Evolutionary conservation across 495 filamentous ascomycete genomes (phyloP).

Genomic region (Xylaria acuta): DNA sequence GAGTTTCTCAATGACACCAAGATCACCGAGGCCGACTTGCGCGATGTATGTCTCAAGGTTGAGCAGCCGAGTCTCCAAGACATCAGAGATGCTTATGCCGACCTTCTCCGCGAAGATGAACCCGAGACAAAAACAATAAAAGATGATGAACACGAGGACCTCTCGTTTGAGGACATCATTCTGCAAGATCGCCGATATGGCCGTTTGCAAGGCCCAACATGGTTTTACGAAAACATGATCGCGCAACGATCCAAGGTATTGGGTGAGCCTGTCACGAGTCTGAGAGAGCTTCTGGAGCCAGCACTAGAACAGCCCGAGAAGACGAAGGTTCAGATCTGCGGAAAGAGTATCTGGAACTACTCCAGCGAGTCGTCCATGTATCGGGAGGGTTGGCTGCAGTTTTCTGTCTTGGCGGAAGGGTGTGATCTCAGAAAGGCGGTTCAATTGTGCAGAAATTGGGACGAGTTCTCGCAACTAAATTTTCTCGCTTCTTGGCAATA

Average conservation of each 20-base stretch:
- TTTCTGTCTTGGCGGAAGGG: constrained; percentile 60
- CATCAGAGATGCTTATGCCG: constrained; percentile 60
- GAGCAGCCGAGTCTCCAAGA: constrained; percentile 54
- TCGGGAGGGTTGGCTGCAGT: constrained; percentile 61
- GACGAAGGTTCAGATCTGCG: constrained; percentile 57
- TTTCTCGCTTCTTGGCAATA: constrained; percentile 55
- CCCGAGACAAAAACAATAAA: constrained; percentile 36
- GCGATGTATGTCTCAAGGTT: constrained; percentile 56
- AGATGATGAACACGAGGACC: constrained; percentile 29
- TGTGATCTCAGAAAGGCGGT: constrained; percentile 54
- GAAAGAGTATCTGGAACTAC: constrained; percentile 61
- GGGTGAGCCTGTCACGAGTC: constrained; percentile 3
- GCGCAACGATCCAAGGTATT: constrained; percentile 27
- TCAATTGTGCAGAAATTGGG: constrained; percentile 60
- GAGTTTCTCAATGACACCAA: constrained; percentile 54
- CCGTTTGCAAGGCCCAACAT: constrained; percentile 29
- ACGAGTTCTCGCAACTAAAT: constrained; percentile 60
- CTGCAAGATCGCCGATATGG: constrained; percentile 34
- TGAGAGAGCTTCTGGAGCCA: constrained; percentile 1
- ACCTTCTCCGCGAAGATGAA: constrained; percentile 53
- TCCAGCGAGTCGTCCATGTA: constrained; percentile 58
- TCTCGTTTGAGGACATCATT: constrained; percentile 34
- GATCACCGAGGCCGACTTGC: constrained; percentile 51
- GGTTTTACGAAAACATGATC: constrained; percentile 29
- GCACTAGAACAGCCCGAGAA: constrained; percentile 36